These are phyloP conservation scores for Porcisia deanei DNA, from an alignment of 208 protist species.

Conservation along the genomic window DNA sequence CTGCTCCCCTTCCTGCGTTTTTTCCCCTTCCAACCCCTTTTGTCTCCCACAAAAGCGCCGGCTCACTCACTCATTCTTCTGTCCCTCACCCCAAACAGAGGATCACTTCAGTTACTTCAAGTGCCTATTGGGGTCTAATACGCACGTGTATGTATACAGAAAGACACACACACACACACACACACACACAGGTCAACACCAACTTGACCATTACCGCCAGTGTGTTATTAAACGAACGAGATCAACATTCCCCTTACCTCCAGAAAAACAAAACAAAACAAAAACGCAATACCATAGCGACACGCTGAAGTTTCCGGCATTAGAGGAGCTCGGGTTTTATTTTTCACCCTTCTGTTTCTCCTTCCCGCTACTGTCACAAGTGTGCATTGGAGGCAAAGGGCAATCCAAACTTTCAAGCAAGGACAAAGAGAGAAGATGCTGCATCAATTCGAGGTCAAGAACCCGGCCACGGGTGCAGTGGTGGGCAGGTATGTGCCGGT, in stretches of 20 bases:
- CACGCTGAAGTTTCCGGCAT: no score
- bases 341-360: no score
- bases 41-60: neutral
- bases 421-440: conserved; percentile 6
- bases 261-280: no score
- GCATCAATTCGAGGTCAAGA: conserved; percentile 43
- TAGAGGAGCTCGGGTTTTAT: no score
- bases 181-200: no score
- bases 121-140: neutral
- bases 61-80: neutral
- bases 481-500: conserved; percentile 28
- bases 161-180: no score
- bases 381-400: neutral
- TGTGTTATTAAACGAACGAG: no score
- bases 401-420: neutral
- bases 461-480: conserved; percentile 68
- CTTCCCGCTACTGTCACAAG: neutral
- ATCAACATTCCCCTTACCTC: no score
- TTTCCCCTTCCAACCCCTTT: neutral
- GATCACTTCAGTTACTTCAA: neutral
- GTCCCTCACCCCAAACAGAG: neutral
- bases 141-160: no score
- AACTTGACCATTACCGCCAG: no score
- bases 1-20: neutral
- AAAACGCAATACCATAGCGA: no score